phyloP scores from a whole-genome alignment of 169 alveolate genomes.

The Eimeria falciformis region DNA sequence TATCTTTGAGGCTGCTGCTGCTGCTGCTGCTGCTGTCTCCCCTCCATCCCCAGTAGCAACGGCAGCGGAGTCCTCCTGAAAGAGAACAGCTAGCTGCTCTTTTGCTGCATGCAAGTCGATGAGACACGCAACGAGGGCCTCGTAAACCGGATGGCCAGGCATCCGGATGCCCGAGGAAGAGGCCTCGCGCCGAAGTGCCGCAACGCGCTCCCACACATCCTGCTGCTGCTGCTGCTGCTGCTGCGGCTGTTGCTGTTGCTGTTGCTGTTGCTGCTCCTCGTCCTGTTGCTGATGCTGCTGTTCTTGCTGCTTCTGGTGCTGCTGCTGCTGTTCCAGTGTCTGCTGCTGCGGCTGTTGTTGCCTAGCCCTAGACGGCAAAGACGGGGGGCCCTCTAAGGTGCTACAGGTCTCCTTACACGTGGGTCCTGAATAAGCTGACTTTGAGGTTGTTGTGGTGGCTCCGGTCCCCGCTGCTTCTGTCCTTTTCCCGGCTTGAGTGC shows the following conservation, averaged over 20 bases:
- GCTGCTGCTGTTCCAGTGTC: background rate
- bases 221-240: background rate
- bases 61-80: conserved; percentile 20
- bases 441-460: too few species aligned
- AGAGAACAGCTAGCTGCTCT: conserved; percentile 35
- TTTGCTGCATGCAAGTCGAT: conserved; percentile 44
- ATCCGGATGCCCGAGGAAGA: background rate
- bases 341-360: background rate
- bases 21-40: background rate
- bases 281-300: background rate
- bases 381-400: too few species aligned
- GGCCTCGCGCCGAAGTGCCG: too few species aligned
- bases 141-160: background rate
- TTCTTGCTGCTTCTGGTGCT: background rate
- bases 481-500: too few species aligned
- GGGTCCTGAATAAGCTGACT: too few species aligned
- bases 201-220: too few species aligned
- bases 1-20: background rate
- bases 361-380: too few species aligned
- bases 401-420: too few species aligned
- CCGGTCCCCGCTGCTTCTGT: too few species aligned
- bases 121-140: conserved; percentile 23
- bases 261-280: background rate
- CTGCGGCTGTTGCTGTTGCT: conserved; percentile 7
- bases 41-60: conserved; percentile 21